These are phyloP conservation scores for Venturia oleaginea DNA, from an alignment of 2,329 filamentous ascomycete genomes.

Conservation along the genomic window DNA sequence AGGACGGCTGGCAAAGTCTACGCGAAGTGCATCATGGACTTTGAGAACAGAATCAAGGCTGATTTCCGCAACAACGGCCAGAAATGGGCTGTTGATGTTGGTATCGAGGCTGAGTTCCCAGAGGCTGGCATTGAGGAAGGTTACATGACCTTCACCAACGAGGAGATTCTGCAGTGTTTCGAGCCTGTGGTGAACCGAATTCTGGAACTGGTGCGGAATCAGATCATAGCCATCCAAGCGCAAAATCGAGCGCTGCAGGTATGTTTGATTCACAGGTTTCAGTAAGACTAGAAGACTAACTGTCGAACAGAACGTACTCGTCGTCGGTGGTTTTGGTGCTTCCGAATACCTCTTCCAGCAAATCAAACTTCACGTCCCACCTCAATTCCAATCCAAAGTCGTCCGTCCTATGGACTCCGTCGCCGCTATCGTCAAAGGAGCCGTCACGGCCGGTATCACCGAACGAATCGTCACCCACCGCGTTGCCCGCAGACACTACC, in stretches of 20 bases:
- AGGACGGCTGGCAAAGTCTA: constrained; percentile 97
- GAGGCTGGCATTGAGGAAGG: constrained; percentile 97
- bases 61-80: constrained; percentile 99
- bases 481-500: constrained; percentile 93
- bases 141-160: constrained; percentile 99
- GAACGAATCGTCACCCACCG: constrained; percentile 94
- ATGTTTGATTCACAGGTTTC: constrained; percentile 19
- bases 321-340: constrained; percentile 95
- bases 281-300: constrained; percentile 21
- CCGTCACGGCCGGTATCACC: constrained; percentile 94
- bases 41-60: constrained; percentile 98
- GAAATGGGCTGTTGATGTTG: constrained; percentile 98
- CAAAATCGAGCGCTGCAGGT: constrained; percentile 86
- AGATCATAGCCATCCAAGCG: constrained; percentile 97
- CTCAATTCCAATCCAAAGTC: constrained; percentile 97
- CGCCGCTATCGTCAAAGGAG: constrained; percentile 95
- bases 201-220: constrained; percentile 88
- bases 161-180: constrained; percentile 98
- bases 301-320: constrained; percentile 65
- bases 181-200: constrained; percentile 97
- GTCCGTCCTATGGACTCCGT: constrained; percentile 98
- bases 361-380: constrained; percentile 96
- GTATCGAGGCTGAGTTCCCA: constrained; percentile 95
- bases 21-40: constrained; percentile 99
- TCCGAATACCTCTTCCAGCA: constrained; percentile 99